Evolutionary conservation across 1,284 basidiomycete species (phyloP), one percentile per base, ranked within the genome.

Genomic region (Entoloma clypeatum): DNA sequence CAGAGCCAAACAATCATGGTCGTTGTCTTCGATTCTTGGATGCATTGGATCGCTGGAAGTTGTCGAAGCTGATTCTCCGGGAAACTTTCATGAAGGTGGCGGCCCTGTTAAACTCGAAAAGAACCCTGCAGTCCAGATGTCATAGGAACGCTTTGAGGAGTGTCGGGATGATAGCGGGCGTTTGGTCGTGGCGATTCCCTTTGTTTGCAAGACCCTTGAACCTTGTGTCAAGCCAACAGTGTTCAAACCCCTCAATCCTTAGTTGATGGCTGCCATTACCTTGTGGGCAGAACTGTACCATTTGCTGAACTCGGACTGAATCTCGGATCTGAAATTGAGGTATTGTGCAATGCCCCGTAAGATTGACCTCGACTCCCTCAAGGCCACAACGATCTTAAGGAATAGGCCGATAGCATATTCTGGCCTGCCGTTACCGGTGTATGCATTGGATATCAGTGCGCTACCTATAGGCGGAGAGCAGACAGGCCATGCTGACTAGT

Each of bases 281-380:
- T 74, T 99, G 18, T 79, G 99, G 36, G 91, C 86, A 28, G 96
- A 99, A 65, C 77, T 99, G 14, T 99, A 99, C 64, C 92, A 95
- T 96, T 86, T 55, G 95, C 93, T 3, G 94, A 99, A 56, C 76
- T 99, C 48, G 96, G 96, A 67, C 74, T 99, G 46, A 97, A 98
- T 61, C 76, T 95, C 61, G 99, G 98, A 64, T 99, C 99, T 58
- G 96, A 99, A 68, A 99, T 99, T 50, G 96, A 99, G 65, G 86
- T 98, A 22, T 71, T 99, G 7, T 99, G 95, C 75, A 95, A 93
- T 64, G 81, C 81, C 30, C 79, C 99, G n/a, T 23, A 83, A 88
- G 22, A 79, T 99, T 50, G 86, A 95, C 57, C 77, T 99, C 31
- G 90, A 90, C 59, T 67, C 83, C 8, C 74, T 99, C 30, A 88